Percentiles rank a stretch among this genome's conserved stretches.
Conservation (phyloP, 2,329 filamentous ascomycete genomes). For the Aspergillus tubingensis region DNA sequence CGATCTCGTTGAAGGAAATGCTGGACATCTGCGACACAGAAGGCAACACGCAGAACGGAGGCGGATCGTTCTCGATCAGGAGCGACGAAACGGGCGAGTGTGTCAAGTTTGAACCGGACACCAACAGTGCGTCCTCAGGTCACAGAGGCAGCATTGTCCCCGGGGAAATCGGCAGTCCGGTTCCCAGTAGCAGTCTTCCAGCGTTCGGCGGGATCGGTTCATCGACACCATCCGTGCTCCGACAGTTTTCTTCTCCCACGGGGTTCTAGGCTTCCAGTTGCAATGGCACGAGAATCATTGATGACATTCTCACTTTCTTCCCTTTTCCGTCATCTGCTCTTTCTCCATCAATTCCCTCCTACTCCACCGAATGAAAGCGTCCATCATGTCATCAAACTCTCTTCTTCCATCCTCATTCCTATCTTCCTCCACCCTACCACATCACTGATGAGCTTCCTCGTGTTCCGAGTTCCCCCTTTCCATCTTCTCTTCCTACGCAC, state of each 20-base stretch:
- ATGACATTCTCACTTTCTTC: constrained; percentile 9
- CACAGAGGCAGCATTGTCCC: constrained; percentile 51
- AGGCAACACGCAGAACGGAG: constrained; percentile 81
- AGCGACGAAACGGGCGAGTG: constrained; percentile 50
- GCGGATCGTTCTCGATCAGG: constrained; percentile 77
- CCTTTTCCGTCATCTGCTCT: not conserved
- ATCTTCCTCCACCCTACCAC: constrained; percentile 19
- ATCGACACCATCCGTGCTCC: constrained; percentile 31
- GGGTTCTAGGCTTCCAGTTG: constrained; percentile 36
- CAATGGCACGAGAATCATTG: constrained; percentile 14
- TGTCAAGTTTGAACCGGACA: constrained; percentile 57
- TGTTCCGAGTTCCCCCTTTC: not conserved
- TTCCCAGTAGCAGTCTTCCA: constrained; percentile 49
- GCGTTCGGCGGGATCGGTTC: constrained; percentile 41
- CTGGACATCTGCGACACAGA: constrained; percentile 87
- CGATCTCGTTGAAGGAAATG: constrained; percentile 67
- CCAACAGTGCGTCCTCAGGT: constrained; percentile 46
- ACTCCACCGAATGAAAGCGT: no score
- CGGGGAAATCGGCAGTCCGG: constrained; percentile 70
- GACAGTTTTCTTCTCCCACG: constrained; percentile 42
- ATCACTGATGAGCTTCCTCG: constrained; percentile 6
- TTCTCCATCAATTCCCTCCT: no score
- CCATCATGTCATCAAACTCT: constrained; percentile 14
- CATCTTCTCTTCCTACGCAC: not conserved
- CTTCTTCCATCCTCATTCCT: constrained; percentile 12